A percentile compares a stretch with the other conserved stretches of the same genome.
Conservation (phyloP, 805 yeast genomes). For the Yamadazyma sp. region DNA sequence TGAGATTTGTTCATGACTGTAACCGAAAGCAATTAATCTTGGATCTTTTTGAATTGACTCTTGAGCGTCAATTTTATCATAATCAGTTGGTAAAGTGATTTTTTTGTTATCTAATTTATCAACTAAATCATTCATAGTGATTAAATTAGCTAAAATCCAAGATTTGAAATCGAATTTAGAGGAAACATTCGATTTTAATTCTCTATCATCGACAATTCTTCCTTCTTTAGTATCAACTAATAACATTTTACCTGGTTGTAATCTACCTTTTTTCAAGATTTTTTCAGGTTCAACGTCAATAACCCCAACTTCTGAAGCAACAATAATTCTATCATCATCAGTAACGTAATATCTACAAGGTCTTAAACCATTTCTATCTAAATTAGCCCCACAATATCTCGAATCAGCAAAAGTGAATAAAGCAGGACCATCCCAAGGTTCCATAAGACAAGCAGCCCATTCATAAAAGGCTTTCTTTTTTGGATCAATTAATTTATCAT, state of each 20-base stretch:
- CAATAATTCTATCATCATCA: conserved; percentile 89
- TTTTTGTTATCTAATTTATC: conserved; percentile 50
- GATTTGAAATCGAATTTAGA: conserved; percentile 86
- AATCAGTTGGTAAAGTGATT: conserved; percentile 22
- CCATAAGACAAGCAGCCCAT: conserved; percentile 99
- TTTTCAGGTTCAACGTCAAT: conserved; percentile 81
- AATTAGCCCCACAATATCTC: conserved; percentile 96
- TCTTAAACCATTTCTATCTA: conserved; percentile 95
- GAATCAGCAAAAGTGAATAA: conserved; percentile 95
- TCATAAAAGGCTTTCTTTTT: conserved; percentile 93
- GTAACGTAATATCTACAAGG: conserved; percentile 98
- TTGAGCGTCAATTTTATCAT: conserved; percentile 12
- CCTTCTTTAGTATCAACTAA: conserved; percentile 93
- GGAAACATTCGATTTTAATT: conserved; percentile 77
- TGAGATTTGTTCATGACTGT: conserved; percentile 89
- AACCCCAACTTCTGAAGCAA: conserved; percentile 98
- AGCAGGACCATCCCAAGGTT: conserved; percentile 99
- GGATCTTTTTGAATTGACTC: conserved; percentile 72
- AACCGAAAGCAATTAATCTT: conserved; percentile 81
- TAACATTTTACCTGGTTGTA: conserved; percentile 95
- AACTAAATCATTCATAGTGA: conserved; percentile 74
- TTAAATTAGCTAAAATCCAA: conserved; percentile 85
- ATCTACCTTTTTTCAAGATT: conserved; percentile 85
- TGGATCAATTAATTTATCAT: conserved; percentile 81
- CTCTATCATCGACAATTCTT: conserved; percentile 88